These are phyloP conservation scores for Penicillium sp. DNA, from an alignment of 2,329 filamentous ascomycete species.

Conservation along the genomic window DNA sequence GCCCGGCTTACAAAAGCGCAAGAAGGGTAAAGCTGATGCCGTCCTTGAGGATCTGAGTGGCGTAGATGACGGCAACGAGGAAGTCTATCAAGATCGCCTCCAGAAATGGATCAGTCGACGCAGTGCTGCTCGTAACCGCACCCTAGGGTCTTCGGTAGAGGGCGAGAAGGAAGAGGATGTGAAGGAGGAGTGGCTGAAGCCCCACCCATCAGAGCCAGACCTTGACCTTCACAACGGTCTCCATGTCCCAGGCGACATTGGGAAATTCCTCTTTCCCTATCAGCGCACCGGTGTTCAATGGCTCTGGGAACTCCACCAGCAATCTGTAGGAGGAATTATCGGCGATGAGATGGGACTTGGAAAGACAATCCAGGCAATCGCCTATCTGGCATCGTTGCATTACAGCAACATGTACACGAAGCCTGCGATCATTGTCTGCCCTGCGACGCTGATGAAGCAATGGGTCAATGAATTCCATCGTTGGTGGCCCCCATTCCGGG, in stretches of 20 bases:
- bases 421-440: conserved; percentile 85
- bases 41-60: conserved; percentile 53
- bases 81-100: conserved; percentile 68
- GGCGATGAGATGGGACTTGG: conserved; percentile 99
- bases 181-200: conserved; percentile 68
- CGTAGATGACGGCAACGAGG: conserved; percentile 85
- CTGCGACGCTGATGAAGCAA: conserved; percentile 89
- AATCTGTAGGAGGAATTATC: conserved; percentile 87
- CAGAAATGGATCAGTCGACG: conserved; percentile 66
- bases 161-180: conserved; percentile 30
- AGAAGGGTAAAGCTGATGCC: conserved; percentile 28
- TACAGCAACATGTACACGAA: conserved; percentile 80
- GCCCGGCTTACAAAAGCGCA: conserved; percentile 15
- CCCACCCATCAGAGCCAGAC: conserved; percentile 76
- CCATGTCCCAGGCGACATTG: conserved; percentile 84
- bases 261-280: conserved; percentile 87
- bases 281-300: conserved; percentile 96
- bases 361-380: conserved; percentile 78
- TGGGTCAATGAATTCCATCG: conserved; percentile 98
- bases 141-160: conserved; percentile 33
- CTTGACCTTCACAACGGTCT: conserved; percentile 68
- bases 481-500: conserved; percentile 98
- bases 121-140: conserved; percentile 52
- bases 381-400: conserved; percentile 83
- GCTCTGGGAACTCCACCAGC: conserved; percentile 85